Evolutionary conservation across 176 grass and related monocot species (phyloP), one percentile per base, ranked within the genome.

Genomic region (Metroxylon sagu): DNA sequence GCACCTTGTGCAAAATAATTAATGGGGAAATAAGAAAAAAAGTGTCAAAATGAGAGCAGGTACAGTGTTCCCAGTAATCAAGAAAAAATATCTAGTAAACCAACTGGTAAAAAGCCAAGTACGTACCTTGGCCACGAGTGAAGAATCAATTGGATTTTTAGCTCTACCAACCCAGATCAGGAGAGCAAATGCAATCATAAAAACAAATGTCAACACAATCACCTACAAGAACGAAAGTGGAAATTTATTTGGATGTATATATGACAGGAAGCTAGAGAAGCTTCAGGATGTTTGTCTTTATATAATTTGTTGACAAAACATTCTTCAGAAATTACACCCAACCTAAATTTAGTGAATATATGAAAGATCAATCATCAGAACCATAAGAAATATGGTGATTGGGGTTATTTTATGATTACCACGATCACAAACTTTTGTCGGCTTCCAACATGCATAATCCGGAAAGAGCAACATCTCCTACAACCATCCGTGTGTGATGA

Each of bases 371-470:
- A 43, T 43, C 35, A 23, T 43, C 35, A 43, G 12, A 43, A 43
- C 35, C 2, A 10, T 43, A 43, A 43, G 10, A 14, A 43, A 43
- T 43, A 43, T 43, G 35, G 35, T 3, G 8, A 43, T 10, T 43
- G 8, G 8, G 12, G 12, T 2, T 43, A 43, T 43, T 43, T 43
- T 43, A 43, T 43, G 68, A 52, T 79, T 89, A 80, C 94, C 88
- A 99, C 81, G 81, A 93, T 93, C 64, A 93, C 94, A 74, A 99
- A 72, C 56, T 89, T 99, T 80, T 99, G 94, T 25, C 88, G 82
- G 61, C 85, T 99, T 69, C 88, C 94, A 80, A 99, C 68, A 61
- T 85, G 93, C 62, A 87, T 69, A 60, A 68, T 63, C 63, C 61
- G 74, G 57, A 71, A 72, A 43, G 85, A 82, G 71, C 85, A 92